Evolutionary conservation across 129 eudicot species (phyloP), one percentile per base, ranked within the genome.

Genomic region (Artemisia tridentata): DNA sequence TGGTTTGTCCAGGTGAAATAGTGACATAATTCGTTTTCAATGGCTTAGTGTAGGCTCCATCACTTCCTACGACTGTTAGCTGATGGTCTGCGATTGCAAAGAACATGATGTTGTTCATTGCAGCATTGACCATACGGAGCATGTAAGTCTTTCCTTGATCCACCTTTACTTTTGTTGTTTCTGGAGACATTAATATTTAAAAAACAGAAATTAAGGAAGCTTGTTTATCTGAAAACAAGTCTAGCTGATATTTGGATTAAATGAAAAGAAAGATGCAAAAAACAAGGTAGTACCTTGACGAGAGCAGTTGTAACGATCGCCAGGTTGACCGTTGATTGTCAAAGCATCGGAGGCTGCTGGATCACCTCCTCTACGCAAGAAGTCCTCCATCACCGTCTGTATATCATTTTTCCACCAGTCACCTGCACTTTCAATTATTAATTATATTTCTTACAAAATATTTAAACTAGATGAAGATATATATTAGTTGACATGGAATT

Each of bases 101-200:
- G 72, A 85, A 81, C 63, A 83, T 45, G 45, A 82, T 74, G 81
- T 78, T 79, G 88, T 88, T 83, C 91, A 85, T 86, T 47, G 80
- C 96, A 0, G 92, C 90, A 11, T 89, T 86, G 27, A 89, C 79
- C 83, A 89, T 75, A 34, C 96, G 73, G 60, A 89, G 75, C 78
- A 89, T 43, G 76, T 89, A 89, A 0, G 96, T 89, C 53, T 84
- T 86, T 21, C 92, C 92, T 41, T 65, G 68, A 14, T 84, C 80
- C 25, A 89, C 90, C 5, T 49, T 67, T 23, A 83, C 64, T 65
- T 52, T 80, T 72, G 76, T 80, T 52, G 95, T 88, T 15, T 43
- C 83, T 71, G 84, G 13, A 66, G 61, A 74, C 3, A 18, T 46
- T 47, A 65, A 23, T 3, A 25, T 38, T 14, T 6, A 18, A 4